Evolutionary conservation across 768 basidiomycete species (phyloP), one percentile per base, ranked within the genome.

Genomic region (Boletus reticuloceps): DNA sequence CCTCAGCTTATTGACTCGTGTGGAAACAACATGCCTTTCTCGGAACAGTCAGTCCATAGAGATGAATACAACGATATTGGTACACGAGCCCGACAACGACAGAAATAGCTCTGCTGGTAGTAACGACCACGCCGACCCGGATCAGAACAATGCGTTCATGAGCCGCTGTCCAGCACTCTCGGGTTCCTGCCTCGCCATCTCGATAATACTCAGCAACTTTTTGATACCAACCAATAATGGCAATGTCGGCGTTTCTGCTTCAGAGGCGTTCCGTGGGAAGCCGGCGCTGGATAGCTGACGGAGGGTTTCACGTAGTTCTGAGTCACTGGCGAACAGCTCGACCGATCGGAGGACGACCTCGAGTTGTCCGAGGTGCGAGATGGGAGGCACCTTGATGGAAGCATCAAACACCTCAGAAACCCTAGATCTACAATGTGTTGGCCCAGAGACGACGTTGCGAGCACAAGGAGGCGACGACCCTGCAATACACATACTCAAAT

Each of bases 161-260:
- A 94, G 71, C 55, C 91, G 78, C 64, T 87, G 84, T 29, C 83
- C 90, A 16, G 85, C 88, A 58, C 84, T 86, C 47, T 91, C 86
- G 2, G 92, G 92, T 65, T 97, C 96, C 74, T 98, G 97, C 65
- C 96, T 80, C 46, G 95, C 91, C 95, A 97, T 98, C 79, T 99
- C 97, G 19, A 95, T 79, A 52, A 90, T 80, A 56, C 86, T 92
- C 67, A 99, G 70, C 69, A 99, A 65, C 73, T 91, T 94, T 84
- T 98, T 98, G 65, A 99, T 85, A 1, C 97, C 97, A 45, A 98
- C 88, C 58, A 87, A 83, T 61, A 94, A 61, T 45, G 75, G 78
- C 14, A 79, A 64, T 12, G 73, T 68, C 42, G 78, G 68, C 32
- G 77, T 77, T 50, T 76, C 74, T n/a, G 78, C 77, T 9, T 69